These are phyloP conservation scores for Prinsepia uniflora DNA, from an alignment of 306 rosid species.

Conservation along the genomic window DNA sequence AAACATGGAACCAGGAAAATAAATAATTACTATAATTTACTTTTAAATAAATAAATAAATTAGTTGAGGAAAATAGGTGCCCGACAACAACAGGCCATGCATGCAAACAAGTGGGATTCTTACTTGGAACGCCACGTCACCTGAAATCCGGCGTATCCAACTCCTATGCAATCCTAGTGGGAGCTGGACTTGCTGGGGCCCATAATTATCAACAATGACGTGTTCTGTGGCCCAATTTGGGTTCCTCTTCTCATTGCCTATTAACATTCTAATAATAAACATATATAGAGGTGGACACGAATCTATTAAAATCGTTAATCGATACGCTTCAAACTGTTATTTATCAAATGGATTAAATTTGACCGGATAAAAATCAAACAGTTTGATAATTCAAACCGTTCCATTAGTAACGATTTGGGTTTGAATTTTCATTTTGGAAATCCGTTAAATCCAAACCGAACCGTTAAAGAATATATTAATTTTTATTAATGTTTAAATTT, in stretches of 20 bases:
- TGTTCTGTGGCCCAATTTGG: neutral
- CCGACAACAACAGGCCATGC: constrained; percentile 18
- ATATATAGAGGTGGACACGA: too few relatives aligned
- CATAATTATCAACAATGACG: neutral
- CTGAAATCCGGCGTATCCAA: constrained; percentile 38
- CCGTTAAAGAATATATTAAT: too few relatives aligned
- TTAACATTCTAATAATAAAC: neutral
- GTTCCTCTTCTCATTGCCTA: neutral
- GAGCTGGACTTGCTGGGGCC: constrained; percentile 5
- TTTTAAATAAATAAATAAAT: neutral
- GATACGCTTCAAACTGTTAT: too few relatives aligned
- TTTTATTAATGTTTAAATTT: too few relatives aligned
- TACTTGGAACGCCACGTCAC: constrained; percentile 43
- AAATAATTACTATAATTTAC: neutral
- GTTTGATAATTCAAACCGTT: too few relatives aligned
- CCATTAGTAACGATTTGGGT: too few relatives aligned
- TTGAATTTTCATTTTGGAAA: too few relatives aligned
- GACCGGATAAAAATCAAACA: too few relatives aligned
- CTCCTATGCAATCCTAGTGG: constrained; percentile 28
- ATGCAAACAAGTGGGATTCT: constrained; percentile 20
- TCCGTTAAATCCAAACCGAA: too few relatives aligned
- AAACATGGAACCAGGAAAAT: neutral
- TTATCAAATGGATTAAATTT: too few relatives aligned
- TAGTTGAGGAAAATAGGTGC: neutral
- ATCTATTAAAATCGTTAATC: too few relatives aligned